Percentiles rank a stretch among this genome's conserved stretches.
Evolutionary conservation across 1,284 basidiomycete species (phyloP).

Genomic region (Apiotrichum domesticum): DNA sequence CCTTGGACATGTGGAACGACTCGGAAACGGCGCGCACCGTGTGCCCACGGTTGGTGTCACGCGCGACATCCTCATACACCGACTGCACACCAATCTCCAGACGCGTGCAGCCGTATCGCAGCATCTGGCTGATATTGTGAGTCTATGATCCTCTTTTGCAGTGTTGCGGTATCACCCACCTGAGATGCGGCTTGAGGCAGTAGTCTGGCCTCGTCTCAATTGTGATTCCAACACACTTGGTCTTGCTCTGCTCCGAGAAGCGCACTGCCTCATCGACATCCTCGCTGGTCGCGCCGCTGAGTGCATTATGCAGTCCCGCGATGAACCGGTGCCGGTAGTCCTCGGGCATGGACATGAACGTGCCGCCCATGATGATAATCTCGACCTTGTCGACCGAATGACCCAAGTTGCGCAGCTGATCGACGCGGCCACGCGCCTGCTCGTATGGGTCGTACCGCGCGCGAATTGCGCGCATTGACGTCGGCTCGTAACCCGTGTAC

Average conservation of each 20-base stretch:
- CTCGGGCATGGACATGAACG: constrained; percentile 99
- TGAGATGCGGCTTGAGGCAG: constrained; percentile 88
- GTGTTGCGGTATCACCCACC: constrained; percentile 51
- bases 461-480: constrained; percentile 97
- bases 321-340: constrained; percentile 91
- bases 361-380: constrained; percentile 99
- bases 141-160: not conserved
- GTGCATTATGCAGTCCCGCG: constrained; percentile 92
- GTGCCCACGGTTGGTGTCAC: constrained; percentile 96
- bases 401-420: constrained; percentile 88
- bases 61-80: constrained; percentile 97
- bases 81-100: constrained; percentile 98
- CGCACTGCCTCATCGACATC: constrained; percentile 98
- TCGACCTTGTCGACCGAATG: constrained; percentile 99
- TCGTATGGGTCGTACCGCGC: constrained; percentile 99
- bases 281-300: constrained; percentile 87
- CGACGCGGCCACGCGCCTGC: constrained; percentile 88
- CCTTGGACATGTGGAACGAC: constrained; percentile 96
- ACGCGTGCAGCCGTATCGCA: constrained; percentile 95
- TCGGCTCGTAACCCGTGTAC: constrained; percentile 95
- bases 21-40: constrained; percentile 97
- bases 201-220: constrained; percentile 99
- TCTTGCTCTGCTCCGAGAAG: constrained; percentile 93
- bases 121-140: constrained; percentile 72
- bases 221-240: constrained; percentile 98